Conservation (phyloP, 768 basidiomycete species). For the Macrolepiota fuliginosa region DNA sequence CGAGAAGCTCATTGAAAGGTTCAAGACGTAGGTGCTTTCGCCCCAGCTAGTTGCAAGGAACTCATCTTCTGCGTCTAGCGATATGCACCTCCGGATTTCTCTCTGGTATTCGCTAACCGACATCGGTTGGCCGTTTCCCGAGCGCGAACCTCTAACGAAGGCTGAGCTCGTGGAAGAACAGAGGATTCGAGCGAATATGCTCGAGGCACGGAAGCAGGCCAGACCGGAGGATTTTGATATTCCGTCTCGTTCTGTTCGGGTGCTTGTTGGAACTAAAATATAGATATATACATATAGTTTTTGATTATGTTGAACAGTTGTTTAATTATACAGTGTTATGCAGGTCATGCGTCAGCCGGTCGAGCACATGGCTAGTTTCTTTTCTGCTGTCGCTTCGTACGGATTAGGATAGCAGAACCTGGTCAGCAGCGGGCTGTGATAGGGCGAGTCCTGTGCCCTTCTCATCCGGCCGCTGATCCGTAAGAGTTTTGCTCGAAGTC, state of each 20-base stretch:
- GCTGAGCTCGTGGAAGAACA: slow-evolving; percentile 71
- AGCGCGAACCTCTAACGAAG: slow-evolving; percentile 61
- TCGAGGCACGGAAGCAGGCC: slow-evolving; percentile 52
- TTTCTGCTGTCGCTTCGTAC: too few species aligned
- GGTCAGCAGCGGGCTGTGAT: too few species aligned
- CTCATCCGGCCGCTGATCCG: too few species aligned
- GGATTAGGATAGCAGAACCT: too few species aligned
- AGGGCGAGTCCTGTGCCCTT: too few species aligned
- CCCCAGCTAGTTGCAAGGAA: background rate
- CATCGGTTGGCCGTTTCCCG: slow-evolving; percentile 57
- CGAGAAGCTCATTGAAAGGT: slow-evolving; percentile 57
- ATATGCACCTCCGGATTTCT: slow-evolving; percentile 63
- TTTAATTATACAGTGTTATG: background rate
- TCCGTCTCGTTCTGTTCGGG: slow-evolving; percentile 58
- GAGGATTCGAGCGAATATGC: slow-evolving; percentile 56
- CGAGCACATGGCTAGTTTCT: too few species aligned
- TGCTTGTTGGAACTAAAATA: slow-evolving; percentile 59
- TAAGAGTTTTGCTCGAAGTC: background rate
- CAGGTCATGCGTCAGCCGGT: background rate
- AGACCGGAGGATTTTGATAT: slow-evolving; percentile 49
- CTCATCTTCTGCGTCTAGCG: slow-evolving; percentile 36
- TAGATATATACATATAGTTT: slow-evolving; percentile 7
- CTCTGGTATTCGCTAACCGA: slow-evolving; percentile 62
- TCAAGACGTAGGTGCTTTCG: slow-evolving; percentile 35
- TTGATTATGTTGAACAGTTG: background rate